Evolutionary conservation across 192 early-diverging fungal genomes (phyloP).

Genomic region (Rhizophlyctis rosea): DNA sequence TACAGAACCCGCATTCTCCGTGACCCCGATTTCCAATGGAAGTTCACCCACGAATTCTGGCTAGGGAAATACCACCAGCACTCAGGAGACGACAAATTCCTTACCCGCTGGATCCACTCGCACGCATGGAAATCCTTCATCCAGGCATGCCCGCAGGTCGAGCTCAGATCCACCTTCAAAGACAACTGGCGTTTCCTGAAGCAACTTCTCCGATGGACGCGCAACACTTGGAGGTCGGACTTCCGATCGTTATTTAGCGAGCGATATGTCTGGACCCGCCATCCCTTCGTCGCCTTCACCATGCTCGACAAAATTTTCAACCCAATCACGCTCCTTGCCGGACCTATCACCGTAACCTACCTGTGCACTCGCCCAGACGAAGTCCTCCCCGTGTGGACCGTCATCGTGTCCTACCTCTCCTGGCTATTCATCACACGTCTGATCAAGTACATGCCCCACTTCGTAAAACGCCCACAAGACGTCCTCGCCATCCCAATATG

Average conservation of each 20-base stretch:
- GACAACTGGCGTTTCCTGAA: constrained; percentile 73
- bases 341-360: constrained; percentile 56
- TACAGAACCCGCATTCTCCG: constrained; percentile 67
- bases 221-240: constrained; percentile 72
- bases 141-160: constrained; percentile 64
- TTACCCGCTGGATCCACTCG: constrained; percentile 71
- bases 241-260: constrained; percentile 63
- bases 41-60: constrained; percentile 72
- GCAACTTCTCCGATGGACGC: constrained; percentile 69
- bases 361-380: constrained; percentile 42
- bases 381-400: constrained; percentile 58
- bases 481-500: constrained; percentile 60
- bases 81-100: constrained; percentile 72
- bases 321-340: constrained; percentile 64
- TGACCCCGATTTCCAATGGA: constrained; percentile 68
- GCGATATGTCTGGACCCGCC: constrained; percentile 58
- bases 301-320: constrained; percentile 78
- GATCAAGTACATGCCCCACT: constrained; percentile 65
- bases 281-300: constrained; percentile 69
- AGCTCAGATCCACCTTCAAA: constrained; percentile 69
- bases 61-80: constrained; percentile 69
- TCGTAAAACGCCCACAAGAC: constrained; percentile 63
- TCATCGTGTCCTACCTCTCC: constrained; percentile 53
- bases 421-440: constrained; percentile 65
- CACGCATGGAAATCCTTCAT: constrained; percentile 69